A percentile compares a stretch with the other conserved stretches of the same genome.
These are phyloP conservation scores for Cladosporium cucumerinum DNA, from an alignment of 2,329 filamentous ascomycete species.

Conservation along the genomic window DNA sequence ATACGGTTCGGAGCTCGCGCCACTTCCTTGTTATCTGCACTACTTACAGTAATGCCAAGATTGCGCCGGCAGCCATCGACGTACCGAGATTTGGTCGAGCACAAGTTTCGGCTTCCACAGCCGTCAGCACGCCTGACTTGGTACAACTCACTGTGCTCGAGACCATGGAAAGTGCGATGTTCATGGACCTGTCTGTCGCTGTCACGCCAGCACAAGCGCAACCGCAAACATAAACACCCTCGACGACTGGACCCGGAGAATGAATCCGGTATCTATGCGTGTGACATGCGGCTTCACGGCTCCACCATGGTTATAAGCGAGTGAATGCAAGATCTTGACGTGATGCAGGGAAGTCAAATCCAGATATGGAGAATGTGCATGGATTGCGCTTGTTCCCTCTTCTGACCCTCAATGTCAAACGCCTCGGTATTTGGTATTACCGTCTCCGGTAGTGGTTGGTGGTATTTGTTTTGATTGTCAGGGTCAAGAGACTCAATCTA, in stretches of 20 bases:
- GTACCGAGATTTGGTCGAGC: constrained; percentile 5
- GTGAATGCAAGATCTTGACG: background rate
- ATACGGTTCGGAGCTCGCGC: background rate
- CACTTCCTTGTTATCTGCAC: background rate
- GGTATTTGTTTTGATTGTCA: background rate
- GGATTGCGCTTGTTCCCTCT: background rate
- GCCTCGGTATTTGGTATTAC: background rate
- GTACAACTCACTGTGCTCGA: background rate
- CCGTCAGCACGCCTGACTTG: background rate
- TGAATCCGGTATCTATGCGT: background rate
- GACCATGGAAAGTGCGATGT: background rate
- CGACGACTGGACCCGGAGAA: background rate
- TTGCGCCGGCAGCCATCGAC: constrained; percentile 3
- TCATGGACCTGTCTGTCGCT: background rate
- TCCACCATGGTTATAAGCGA: background rate
- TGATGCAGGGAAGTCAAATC: background rate
- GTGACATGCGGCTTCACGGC: background rate
- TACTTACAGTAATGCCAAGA: background rate
- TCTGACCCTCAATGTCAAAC: background rate
- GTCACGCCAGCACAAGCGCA: background rate
- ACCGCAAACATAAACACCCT: background rate
- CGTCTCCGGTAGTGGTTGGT: background rate
- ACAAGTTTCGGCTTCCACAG: background rate
- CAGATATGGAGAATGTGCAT: background rate
- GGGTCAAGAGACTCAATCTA: background rate